phyloP scores from a whole-genome alignment of 345 rosid species.

The Citrus unshiu region DNA sequence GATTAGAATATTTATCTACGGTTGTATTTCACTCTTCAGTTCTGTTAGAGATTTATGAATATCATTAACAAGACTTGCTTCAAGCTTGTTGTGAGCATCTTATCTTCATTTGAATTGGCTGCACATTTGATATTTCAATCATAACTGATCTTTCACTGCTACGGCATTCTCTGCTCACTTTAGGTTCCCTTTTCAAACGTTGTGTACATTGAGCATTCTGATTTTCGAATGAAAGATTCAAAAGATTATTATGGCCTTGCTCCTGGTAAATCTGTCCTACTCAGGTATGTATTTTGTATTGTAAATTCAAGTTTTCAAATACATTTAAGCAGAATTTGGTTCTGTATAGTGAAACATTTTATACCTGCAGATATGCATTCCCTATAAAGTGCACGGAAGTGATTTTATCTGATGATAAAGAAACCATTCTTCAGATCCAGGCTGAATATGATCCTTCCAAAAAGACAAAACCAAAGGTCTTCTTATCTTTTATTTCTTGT shows the following conservation, averaged over 20 bases:
- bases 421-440: slow-evolving; percentile 63
- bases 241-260: slow-evolving; percentile 95
- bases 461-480: slow-evolving; percentile 86
- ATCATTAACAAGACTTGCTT: neutral
- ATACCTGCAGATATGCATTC: slow-evolving; percentile 54
- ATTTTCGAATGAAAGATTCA: slow-evolving; percentile 92
- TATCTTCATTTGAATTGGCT: neutral
- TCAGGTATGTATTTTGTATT: slow-evolving; percentile 45
- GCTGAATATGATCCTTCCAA: slow-evolving; percentile 88
- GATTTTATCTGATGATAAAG: slow-evolving; percentile 71
- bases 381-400: slow-evolving; percentile 68
- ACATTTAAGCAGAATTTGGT: neutral
- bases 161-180: neutral
- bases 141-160: neutral
- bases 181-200: slow-evolving; percentile 81
- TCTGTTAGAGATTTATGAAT: neutral
- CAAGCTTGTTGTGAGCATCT: neutral
- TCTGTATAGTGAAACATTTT: neutral
- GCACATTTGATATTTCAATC: neutral
- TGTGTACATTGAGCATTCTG: slow-evolving; percentile 80
- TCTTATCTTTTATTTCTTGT: neutral
- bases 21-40: neutral
- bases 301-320: neutral
- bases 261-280: slow-evolving; percentile 86
- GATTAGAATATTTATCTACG: neutral